A percentile compares a stretch with the other conserved stretches of the same genome.
These are phyloP conservation scores for Magnusiomyces suaveolens DNA, from an alignment of 1,139 yeast species.

Conservation along the genomic window DNA sequence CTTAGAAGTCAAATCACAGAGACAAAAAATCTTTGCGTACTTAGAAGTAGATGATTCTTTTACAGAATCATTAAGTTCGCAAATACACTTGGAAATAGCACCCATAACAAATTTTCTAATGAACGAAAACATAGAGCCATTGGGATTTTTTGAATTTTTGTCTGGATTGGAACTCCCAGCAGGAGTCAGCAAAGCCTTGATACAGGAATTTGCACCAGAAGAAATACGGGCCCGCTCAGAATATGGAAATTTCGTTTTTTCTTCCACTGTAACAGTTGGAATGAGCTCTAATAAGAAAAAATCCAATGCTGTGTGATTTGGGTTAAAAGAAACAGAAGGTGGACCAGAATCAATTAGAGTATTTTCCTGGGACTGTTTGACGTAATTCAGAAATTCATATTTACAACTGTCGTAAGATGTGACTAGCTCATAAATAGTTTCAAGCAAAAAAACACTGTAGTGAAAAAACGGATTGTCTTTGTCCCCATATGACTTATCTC, in stretches of 20 bases:
- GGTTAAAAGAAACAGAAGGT: slow-evolving; percentile 33
- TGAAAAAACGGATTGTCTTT: slow-evolving; percentile 43
- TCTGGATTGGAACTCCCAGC: slow-evolving; percentile 27
- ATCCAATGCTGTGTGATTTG: slow-evolving; percentile 68
- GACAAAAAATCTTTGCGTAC: slow-evolving; percentile 47
- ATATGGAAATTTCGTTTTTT: slow-evolving; percentile 16
- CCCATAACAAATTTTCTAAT: slow-evolving; percentile 70
- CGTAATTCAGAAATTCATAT: slow-evolving; percentile 66
- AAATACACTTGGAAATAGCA: slow-evolving; percentile 51
- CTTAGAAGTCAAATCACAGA: slow-evolving; percentile 42
- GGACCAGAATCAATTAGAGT: not conserved
- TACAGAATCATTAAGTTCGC: slow-evolving; percentile 36
- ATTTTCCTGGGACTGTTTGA: slow-evolving; percentile 14
- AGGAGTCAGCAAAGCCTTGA: slow-evolving; percentile 41
- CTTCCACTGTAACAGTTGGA: slow-evolving; percentile 42
- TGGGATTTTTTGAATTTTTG: slow-evolving; percentile 31
- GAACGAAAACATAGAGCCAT: slow-evolving; percentile 60
- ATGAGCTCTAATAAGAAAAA: slow-evolving; percentile 66
- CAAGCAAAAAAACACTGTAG: slow-evolving; percentile 59
- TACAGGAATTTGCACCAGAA: slow-evolving; percentile 39
- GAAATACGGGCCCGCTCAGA: slow-evolving; percentile 37
- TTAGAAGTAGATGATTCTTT: slow-evolving; percentile 32
- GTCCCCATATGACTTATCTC: slow-evolving; percentile 20
- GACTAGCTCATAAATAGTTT: slow-evolving; percentile 58
- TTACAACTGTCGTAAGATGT: slow-evolving; percentile 75